These are phyloP conservation scores for Phylloporus arenicola DNA, from an alignment of 768 basidiomycete species.

Conservation along the genomic window DNA sequence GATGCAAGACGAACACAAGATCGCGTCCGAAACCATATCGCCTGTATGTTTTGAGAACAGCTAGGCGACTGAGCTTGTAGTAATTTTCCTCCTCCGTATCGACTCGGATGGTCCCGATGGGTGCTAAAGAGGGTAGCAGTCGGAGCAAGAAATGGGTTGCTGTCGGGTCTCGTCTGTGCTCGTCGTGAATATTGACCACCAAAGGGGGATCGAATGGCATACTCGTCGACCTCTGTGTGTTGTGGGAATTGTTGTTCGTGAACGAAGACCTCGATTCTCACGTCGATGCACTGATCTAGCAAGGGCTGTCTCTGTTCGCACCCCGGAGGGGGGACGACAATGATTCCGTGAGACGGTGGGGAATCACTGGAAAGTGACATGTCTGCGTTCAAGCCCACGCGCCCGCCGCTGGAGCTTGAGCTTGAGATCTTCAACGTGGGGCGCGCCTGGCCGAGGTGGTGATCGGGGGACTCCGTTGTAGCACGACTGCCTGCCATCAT, in stretches of 20 bases:
- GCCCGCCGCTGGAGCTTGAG: too few species aligned
- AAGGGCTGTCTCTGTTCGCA: slow-evolving; percentile 39
- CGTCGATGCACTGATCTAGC: slow-evolving; percentile 55
- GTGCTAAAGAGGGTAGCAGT: slow-evolving; percentile 50
- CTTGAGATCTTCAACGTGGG: background rate
- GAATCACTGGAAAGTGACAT: slow-evolving; percentile 14
- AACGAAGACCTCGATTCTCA: slow-evolving; percentile 47
- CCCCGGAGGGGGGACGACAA: slow-evolving; percentile 38
- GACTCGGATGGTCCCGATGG: slow-evolving; percentile 68
- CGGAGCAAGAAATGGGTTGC: slow-evolving; percentile 72
- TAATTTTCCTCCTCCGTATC: slow-evolving; percentile 36
- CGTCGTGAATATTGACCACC: slow-evolving; percentile 16
- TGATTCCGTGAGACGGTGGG: slow-evolving; percentile 51
- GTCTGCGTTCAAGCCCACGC: background rate
- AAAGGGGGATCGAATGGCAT: slow-evolving; percentile 19
- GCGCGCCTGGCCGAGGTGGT: too few species aligned
- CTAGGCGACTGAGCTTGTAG: slow-evolving; percentile 72
- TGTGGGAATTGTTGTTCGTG: slow-evolving; percentile 56
- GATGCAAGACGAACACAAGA: slow-evolving; percentile 59
- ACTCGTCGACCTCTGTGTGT: slow-evolving; percentile 75
- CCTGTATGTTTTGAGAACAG: slow-evolving; percentile 61
- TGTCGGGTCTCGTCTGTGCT: slow-evolving; percentile 50
- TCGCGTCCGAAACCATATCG: slow-evolving; percentile 56
- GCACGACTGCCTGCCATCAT: too few species aligned
- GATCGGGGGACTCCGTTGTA: too few species aligned